Evolutionary conservation across 2,329 filamentous ascomycete species (phyloP), one percentile per base, ranked within the genome.

Genomic region (Grosmannia serpens): DNA sequence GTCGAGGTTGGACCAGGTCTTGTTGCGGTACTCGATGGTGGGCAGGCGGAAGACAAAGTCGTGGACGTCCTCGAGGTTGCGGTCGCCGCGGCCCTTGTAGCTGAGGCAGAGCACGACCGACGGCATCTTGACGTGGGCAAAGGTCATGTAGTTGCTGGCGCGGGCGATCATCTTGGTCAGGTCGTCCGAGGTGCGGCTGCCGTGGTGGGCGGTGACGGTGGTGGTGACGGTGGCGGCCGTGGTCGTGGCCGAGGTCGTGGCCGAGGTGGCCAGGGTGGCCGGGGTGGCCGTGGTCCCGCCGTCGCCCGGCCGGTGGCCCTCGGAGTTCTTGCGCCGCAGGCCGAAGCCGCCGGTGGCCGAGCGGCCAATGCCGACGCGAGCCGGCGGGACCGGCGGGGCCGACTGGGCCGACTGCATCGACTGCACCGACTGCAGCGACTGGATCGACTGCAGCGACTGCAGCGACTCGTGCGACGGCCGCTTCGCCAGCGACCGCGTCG

Each of bases 1-100:
- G 67, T 99, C 94, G 8, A 99, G 81, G 70, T 97, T 99, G 8
- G 91, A 96, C 94, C 94, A 99, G 10, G 91, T 97, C 77, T 99
- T 99, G 78, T 99, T 99, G 63, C 90, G 85, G 75, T 96, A 97
- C 70, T 99, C 94, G 53, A 99, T 85, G 2, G 88, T 87, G 4
- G 94, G 94, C 73, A 99, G 83, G 38, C 90, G 86, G 81, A 99
- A 99, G 54, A 99, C 94, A 65, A 99, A 95, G 68, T 97, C 87
- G 72, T 99, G 92, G 20, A 99, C 87, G 71, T 99, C 95, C 73
- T 96, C 91, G 59, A 99, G 81, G 67, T 97, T 99, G 68, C 91
- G 89, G 64, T 95, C 89, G 51, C 91, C 90, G 70, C 91, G 95
- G 68, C 95, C 94, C 71, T 97, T 96, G 79, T 96, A 96, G 68